Evolutionary conservation across 768 basidiomycete species (phyloP).

Genomic region (Termitomyces eurrhizus): DNA sequence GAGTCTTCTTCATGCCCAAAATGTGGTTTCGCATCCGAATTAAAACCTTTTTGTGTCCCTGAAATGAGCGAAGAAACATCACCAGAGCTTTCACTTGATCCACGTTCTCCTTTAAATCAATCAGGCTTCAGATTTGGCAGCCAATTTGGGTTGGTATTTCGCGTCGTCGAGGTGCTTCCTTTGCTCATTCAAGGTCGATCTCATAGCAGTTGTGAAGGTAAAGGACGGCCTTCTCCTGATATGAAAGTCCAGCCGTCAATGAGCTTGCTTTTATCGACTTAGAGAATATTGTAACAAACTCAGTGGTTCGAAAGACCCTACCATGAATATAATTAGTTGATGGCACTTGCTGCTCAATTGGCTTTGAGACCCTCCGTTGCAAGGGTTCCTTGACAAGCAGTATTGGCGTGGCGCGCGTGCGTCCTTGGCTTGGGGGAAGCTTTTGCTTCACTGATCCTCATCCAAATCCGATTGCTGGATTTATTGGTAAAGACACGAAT

Average conservation of each 20-base stretch:
- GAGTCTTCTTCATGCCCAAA: not conserved
- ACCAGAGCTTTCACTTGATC: constrained; percentile 2
- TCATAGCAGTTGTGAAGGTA: not conserved
- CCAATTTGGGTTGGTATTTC: not conserved
- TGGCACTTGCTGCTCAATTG: not conserved
- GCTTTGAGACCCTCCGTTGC: not conserved
- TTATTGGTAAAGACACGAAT: not conserved
- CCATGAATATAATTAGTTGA: not conserved
- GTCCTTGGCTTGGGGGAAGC: not conserved
- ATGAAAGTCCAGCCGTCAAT: not conserved
- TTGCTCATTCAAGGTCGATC: not conserved
- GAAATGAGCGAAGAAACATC: not conserved
- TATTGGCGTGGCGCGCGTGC: not conserved
- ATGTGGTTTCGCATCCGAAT: not conserved
- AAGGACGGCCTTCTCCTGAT: constrained; percentile 6
- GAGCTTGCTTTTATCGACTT: not conserved
- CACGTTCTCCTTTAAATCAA: constrained; percentile 10
- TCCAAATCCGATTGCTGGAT: not conserved
- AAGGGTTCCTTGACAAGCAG: not conserved
- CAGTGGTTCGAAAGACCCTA: not conserved
- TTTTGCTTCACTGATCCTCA: not conserved
- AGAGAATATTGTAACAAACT: not conserved
- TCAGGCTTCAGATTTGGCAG: not conserved
- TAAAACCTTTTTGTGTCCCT: not conserved
- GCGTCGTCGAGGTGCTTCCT: not conserved